Conservation (phyloP, 78 protist genomes). For the Ministeria vibrans region DNA sequence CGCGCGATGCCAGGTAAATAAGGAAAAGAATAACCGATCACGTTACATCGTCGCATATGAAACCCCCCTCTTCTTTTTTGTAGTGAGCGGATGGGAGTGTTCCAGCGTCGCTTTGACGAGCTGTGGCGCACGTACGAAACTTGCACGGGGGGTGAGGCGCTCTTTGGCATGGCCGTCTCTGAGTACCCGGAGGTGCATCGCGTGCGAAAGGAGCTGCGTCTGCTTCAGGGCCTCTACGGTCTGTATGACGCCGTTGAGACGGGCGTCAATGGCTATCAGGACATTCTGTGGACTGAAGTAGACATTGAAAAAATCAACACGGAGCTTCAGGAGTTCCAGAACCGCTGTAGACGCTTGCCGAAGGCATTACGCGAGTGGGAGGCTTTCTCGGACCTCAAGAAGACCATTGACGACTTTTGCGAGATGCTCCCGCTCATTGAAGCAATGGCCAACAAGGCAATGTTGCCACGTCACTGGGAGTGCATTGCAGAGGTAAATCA, state of each 20-base stretch:
- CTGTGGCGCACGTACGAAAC: slow-evolving; percentile 50
- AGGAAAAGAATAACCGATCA: too few species aligned
- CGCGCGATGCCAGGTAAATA: slow-evolving; percentile 67
- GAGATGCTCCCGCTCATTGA: slow-evolving; percentile 58
- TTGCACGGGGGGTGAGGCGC: slow-evolving; percentile 73
- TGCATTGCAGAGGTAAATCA: slow-evolving; percentile 23
- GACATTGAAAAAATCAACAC: slow-evolving; percentile 35
- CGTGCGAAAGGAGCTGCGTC: slow-evolving; percentile 51
- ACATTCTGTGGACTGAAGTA: slow-evolving; percentile 64
- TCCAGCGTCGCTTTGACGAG: slow-evolving; percentile 64
- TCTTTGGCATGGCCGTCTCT: slow-evolving; percentile 72
- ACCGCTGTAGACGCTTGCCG: slow-evolving; percentile 44
- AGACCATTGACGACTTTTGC: slow-evolving; percentile 58
- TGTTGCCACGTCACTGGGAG: slow-evolving; percentile 73
- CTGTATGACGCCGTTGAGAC: slow-evolving; percentile 55
- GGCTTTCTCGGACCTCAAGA: slow-evolving; percentile 65
- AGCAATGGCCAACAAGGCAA: slow-evolving; percentile 27
- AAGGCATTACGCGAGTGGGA: slow-evolving; percentile 60
- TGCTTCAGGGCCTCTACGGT: slow-evolving; percentile 61
- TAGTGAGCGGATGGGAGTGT: slow-evolving; percentile 62
- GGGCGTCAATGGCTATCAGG: slow-evolving; percentile 47
- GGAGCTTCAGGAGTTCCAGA: slow-evolving; percentile 41
- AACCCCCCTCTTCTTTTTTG: too few species aligned
- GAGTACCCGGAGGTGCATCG: slow-evolving; percentile 60
- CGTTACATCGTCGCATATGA: too few species aligned